phyloP scores from a whole-genome alignment of 2,329 filamentous ascomycete species.

The Neonectria punicea region DNA sequence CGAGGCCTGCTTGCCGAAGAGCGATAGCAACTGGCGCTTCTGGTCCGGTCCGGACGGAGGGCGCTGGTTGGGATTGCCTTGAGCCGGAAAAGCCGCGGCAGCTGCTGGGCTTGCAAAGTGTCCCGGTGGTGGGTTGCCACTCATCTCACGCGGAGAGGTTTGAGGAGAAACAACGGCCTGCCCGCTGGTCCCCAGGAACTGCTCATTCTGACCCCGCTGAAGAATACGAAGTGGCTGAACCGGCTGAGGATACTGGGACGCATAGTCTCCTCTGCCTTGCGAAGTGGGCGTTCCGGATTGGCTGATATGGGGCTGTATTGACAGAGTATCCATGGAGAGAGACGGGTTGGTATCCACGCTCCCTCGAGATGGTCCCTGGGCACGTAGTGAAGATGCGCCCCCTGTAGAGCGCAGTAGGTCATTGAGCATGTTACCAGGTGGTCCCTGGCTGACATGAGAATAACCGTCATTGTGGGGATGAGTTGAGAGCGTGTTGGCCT shows the following conservation, averaged over 20 bases:
- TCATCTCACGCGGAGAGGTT: slow-evolving; percentile 32
- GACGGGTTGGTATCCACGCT: slow-evolving; percentile 29
- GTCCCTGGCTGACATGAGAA: slow-evolving; percentile 14
- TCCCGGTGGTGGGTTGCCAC: slow-evolving; percentile 32
- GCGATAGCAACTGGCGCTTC: slow-evolving; percentile 62
- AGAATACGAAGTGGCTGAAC: slow-evolving; percentile 49
- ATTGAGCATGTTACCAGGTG: slow-evolving; percentile 35
- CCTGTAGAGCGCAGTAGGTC: slow-evolving; percentile 34
- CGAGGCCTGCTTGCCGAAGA: slow-evolving; percentile 64
- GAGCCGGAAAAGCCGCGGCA: slow-evolving; percentile 30
- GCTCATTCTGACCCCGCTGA: slow-evolving; percentile 47
- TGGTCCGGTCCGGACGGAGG: slow-evolving; percentile 46
- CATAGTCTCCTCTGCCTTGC: slow-evolving; percentile 30
- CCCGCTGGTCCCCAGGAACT: slow-evolving; percentile 30
- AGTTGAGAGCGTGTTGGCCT: slow-evolving; percentile 20
- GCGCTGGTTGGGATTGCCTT: slow-evolving; percentile 25
- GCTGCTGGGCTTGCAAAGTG: slow-evolving; percentile 33
- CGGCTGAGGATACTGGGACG: slow-evolving; percentile 32
- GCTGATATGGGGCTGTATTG: slow-evolving; percentile 28
- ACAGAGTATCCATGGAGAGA: slow-evolving; percentile 36
- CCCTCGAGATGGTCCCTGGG: slow-evolving; percentile 28
- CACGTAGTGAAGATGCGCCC: slow-evolving; percentile 10
- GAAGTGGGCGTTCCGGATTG: slow-evolving; percentile 29
- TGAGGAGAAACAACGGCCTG: slow-evolving; percentile 33
- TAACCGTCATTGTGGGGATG: slow-evolving; percentile 16